Base-by-base conservation (phyloP, 139 green algal genomes). In the Chloropicon primus region DNA sequence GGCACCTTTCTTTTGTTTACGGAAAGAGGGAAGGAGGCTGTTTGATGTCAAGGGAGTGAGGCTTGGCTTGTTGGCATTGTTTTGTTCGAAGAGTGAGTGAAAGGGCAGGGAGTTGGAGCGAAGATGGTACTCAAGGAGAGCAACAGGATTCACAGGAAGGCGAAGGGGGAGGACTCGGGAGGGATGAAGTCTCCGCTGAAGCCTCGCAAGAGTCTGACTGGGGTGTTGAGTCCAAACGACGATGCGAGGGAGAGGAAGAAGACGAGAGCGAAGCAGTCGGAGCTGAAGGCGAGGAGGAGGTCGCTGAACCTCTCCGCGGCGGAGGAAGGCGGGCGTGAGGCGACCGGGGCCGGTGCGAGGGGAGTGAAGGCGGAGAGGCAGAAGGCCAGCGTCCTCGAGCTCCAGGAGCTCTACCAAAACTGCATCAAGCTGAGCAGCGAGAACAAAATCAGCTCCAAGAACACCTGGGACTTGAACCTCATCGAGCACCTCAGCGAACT, bases 401-500 rank as follows among this genome's bases (percentile, higher is more conserved):
- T 91, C 1, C 2, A 81, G 25, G 77, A 80, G 17, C 80, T 94
- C 28, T 89, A 90, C 74, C 73, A 82, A 21, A 89, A 93, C 76
- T 94, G 89, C 82, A 86, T 96, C 54, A 95, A 94, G 80, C 85
- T 96, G 21, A 90, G 92, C 2, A 83, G 81, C 54, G 85, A 89
- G 72, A 89, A 89, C 86, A 87, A 88, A 71, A 84, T 86, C 76
- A 81, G 83, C 74, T 41, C 80, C 2, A 84, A 90, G 71, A 97
- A 97, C 81, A 93, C 90, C 0, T 97, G 92, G 92, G 73, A 72
- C 25, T 82, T 97, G 53, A 76, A 83, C 5, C 88, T 97, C 1
- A 96, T 97, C 62, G 88, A 95, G 73, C 91, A 97, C 85, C 85
- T 97, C 71, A 79, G 75, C 2, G 24, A 54, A 5, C 24, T 78